These are phyloP conservation scores for Pseudocercospora crystallina DNA, from an alignment of 2,329 filamentous ascomycete species.

Conservation along the genomic window DNA sequence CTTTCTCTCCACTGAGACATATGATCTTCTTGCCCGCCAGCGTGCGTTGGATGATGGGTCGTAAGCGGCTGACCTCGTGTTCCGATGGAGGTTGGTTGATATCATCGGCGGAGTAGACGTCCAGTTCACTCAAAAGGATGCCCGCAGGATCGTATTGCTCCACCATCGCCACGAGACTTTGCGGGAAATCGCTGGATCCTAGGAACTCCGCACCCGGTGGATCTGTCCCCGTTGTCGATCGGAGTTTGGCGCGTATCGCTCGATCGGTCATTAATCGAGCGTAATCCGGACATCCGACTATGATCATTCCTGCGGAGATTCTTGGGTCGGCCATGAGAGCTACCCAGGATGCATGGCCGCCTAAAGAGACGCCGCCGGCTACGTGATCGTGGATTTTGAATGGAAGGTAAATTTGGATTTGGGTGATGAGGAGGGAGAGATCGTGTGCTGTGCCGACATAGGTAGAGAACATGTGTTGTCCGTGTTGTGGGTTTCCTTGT, in stretches of 20 bases:
- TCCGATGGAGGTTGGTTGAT: slow-evolving; percentile 41
- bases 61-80: slow-evolving; percentile 45
- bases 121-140: slow-evolving; percentile 58
- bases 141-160: slow-evolving; percentile 71
- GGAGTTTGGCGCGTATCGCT: slow-evolving; percentile 67
- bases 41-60: slow-evolving; percentile 30
- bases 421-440: slow-evolving; percentile 71
- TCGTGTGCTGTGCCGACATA: slow-evolving; percentile 75
- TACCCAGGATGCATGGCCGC: slow-evolving; percentile 87
- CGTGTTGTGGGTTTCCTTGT: slow-evolving; percentile 75
- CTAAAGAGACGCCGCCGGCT: slow-evolving; percentile 79
- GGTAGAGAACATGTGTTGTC: slow-evolving; percentile 85
- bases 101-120: slow-evolving; percentile 30
- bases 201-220: slow-evolving; percentile 64
- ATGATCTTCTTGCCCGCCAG: slow-evolving; percentile 63
- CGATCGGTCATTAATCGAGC: slow-evolving; percentile 77
- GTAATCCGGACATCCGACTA: slow-evolving; percentile 91
- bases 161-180: slow-evolving; percentile 63
- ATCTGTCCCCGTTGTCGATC: slow-evolving; percentile 49
- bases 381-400: slow-evolving; percentile 61
- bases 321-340: slow-evolving; percentile 74
- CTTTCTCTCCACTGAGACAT: slow-evolving; percentile 63
- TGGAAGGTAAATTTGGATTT: slow-evolving; percentile 69
- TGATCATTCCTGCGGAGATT: slow-evolving; percentile 72
- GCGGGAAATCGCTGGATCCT: slow-evolving; percentile 75